phyloP scores from a whole-genome alignment of 148 eudicot genomes.

The Linanthus parryae region DNA sequence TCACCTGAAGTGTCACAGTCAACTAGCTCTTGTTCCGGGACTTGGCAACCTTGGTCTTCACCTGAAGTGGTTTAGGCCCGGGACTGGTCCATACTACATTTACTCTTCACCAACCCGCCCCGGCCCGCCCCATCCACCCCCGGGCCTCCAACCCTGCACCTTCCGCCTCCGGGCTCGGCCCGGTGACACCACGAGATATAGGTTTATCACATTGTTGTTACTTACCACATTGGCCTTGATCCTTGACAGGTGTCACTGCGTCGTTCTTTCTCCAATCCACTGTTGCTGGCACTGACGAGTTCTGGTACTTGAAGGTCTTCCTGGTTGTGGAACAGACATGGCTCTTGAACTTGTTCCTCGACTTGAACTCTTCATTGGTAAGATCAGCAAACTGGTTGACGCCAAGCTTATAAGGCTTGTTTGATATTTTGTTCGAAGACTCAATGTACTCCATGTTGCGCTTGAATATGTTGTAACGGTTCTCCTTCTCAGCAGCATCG shows the following conservation, averaged over 20 bases:
- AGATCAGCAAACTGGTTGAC: conserved; percentile 6
- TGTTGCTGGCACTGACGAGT: background rate
- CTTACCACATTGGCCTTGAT: conserved; percentile 16
- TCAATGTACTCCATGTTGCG: background rate
- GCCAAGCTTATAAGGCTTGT: conserved; percentile 5
- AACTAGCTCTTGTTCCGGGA: conserved; percentile 15
- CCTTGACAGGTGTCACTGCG: conserved; percentile 7
- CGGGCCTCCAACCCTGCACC: conserved; percentile 13
- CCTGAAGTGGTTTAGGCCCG: conserved; percentile 3
- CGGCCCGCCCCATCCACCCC: conserved; percentile 41
- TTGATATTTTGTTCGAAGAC: background rate
- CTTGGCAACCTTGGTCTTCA: background rate
- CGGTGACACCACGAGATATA: background rate
- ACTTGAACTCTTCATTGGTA: conserved; percentile 9
- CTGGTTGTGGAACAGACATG: background rate
- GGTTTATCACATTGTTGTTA: background rate
- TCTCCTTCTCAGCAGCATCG: conserved; percentile 6
- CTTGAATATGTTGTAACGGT: conserved; percentile 3
- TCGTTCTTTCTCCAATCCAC: conserved; percentile 7
- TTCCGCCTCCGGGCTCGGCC: background rate
- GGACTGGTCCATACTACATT: conserved; percentile 19
- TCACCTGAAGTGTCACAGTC: conserved; percentile 6
- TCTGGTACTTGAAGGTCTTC: background rate
- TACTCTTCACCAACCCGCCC: conserved; percentile 25
- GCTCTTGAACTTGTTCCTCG: background rate